Base-by-base conservation (phyloP, 2,329 filamentous ascomycete species). In the Trichoderma sp. region DNA sequence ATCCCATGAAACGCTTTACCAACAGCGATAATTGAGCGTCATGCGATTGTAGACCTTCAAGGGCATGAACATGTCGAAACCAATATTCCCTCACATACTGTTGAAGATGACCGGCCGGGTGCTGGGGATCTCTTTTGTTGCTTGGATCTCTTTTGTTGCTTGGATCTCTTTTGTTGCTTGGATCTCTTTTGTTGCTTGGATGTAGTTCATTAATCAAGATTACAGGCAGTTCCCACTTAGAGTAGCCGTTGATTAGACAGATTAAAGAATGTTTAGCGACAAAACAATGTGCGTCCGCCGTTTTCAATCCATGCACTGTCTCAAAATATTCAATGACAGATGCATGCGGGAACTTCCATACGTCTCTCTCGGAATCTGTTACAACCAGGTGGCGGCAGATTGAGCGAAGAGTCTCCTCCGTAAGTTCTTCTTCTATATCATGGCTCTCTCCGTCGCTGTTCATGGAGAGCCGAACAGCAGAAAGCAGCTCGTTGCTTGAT, bases 291-390 rank as follows among this genome's bases (percentile, higher is more conserved):
- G 66, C 55, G 7, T 47, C 2, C 17, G 32, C 55, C 9, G 62
- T 61, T n/a, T 11, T 26, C 66, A 57, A 62, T 2, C 2, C 23
- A 36, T 69, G 66, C 28, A 3, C n/a, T 32, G 32, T 57, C 36
- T 69, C 66, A 32, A 62, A 69, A 9, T 69, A 69, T n/a, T 69
- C 66, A 43, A 69, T 69, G 11, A 69, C 39, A 1, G 66, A 69
- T 30, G 66, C 36, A 36, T 69, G 66, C 2, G 66, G 66, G 12
- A 69, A 69, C 34, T 61, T 69, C 66, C 66, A 69, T 26, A n/a
- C 1, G 4, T 8, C 20, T 15, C 2, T 6, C 66, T 69, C 5
- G 4, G 39, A 13, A n/a, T 69, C 66, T 12, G 26, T 53, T 2
- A 69, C 55, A 62, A 69, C n/a, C 11, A 69, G n/a, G 17, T 69